phyloP scores from a whole-genome alignment of 2,329 filamentous ascomycete genomes.

The Penicillium thymicola region DNA sequence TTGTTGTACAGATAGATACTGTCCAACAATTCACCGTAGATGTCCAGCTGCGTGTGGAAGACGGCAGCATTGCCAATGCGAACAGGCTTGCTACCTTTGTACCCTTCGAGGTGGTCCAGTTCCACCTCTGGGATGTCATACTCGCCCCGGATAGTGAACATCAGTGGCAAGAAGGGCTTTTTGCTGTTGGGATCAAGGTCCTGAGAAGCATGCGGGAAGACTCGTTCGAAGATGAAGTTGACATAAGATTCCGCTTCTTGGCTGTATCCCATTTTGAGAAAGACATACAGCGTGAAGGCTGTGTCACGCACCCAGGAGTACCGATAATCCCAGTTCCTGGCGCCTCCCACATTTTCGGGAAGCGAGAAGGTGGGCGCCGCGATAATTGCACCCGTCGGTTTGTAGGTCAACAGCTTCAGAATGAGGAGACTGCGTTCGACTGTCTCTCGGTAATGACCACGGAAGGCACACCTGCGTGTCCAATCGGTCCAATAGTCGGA shows the following conservation, averaged over 20 bases:
- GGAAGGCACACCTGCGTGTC: conserved; percentile 68
- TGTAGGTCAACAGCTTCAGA: conserved; percentile 72
- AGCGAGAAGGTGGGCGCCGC: conserved; percentile 75
- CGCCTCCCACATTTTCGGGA: conserved; percentile 69
- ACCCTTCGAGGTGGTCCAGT: conserved; percentile 68
- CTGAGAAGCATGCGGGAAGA: conserved; percentile 49
- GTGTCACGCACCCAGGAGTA: conserved; percentile 76
- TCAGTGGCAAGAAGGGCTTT: conserved; percentile 61
- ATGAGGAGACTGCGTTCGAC: conserved; percentile 69
- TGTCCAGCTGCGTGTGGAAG: conserved; percentile 73
- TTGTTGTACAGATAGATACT: conserved; percentile 76
- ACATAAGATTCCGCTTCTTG: conserved; percentile 76
- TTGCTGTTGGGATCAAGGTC: conserved; percentile 58
- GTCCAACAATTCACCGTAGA: conserved; percentile 76
- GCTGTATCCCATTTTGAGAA: conserved; percentile 71
- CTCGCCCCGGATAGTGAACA: conserved; percentile 75
- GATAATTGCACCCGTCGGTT: conserved; percentile 74
- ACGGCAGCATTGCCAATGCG: conserved; percentile 75
- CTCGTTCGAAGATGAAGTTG: conserved; percentile 70
- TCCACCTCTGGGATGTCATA: conserved; percentile 71
- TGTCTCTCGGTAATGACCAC: conserved; percentile 69
- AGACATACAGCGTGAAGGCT: conserved; percentile 72
- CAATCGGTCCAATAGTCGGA: conserved; percentile 71
- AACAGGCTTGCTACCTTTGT: conserved; percentile 67
- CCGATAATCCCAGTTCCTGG: conserved; percentile 49